Evolutionary conservation across 2,329 filamentous ascomycete genomes (phyloP).

Genomic region (Xylariales sp.): DNA sequence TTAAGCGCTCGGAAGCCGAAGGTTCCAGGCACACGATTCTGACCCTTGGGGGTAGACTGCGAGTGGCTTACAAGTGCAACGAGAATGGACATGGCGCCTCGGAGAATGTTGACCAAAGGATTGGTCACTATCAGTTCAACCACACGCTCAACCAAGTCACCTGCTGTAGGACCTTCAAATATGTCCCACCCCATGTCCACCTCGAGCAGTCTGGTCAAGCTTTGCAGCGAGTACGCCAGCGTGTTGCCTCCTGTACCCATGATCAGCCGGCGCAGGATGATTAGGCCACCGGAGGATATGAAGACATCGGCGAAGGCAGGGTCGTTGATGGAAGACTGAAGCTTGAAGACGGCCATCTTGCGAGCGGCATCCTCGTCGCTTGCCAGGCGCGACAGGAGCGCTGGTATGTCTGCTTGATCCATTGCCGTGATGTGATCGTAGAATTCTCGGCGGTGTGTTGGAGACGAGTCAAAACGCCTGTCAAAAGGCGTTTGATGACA

Average conservation of each 20-base stretch:
- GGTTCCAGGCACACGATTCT: constrained; percentile 45
- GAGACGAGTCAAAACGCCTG: neutral
- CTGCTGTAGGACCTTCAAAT: constrained; percentile 58
- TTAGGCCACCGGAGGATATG: constrained; percentile 81
- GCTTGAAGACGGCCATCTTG: constrained; percentile 98
- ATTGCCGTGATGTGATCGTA: constrained; percentile 28
- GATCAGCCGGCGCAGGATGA: constrained; percentile 76
- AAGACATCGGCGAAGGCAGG: constrained; percentile 96
- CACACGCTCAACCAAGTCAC: constrained; percentile 69
- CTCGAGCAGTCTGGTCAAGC: constrained; percentile 80
- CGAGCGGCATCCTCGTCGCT: constrained; percentile 83
- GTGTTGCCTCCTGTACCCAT: constrained; percentile 88
- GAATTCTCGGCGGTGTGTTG: neutral
- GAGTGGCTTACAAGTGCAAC: constrained; percentile 90
- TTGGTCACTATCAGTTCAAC: constrained; percentile 93
- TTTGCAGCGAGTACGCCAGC: constrained; percentile 89
- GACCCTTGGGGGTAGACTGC: constrained; percentile 45
- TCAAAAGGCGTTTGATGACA: no score
- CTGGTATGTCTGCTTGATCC: constrained; percentile 65
- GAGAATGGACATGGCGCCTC: constrained; percentile 94
- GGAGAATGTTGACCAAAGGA: constrained; percentile 92
- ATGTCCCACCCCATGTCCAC: constrained; percentile 98
- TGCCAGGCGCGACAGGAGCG: constrained; percentile 58
- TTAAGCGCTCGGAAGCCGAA: constrained; percentile 91
- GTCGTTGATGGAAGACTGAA: constrained; percentile 92